A percentile compares a stretch with the other conserved stretches of the same genome.
Evolutionary conservation across 2,329 filamentous ascomycete species (phyloP).

Genomic region (Cadophora sp.): DNA sequence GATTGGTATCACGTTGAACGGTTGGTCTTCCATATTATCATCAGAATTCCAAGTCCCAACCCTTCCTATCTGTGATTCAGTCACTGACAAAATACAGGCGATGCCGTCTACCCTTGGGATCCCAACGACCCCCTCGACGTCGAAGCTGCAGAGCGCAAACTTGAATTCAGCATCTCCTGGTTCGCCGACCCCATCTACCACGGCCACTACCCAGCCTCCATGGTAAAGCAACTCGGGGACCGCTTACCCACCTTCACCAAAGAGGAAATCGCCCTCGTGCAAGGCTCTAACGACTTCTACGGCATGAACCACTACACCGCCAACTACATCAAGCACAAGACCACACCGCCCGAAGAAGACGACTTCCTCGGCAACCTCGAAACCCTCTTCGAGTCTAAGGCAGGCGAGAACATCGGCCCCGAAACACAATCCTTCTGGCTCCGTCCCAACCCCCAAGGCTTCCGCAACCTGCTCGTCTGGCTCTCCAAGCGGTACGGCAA

Average conservation of each 20-base stretch:
- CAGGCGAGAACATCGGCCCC: conserved; percentile 75
- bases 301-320: conserved; percentile 95
- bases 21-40: conserved; percentile 48
- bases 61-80: not conserved
- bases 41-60: not conserved
- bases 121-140: conserved; percentile 75
- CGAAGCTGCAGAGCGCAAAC: conserved; percentile 78
- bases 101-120: conserved; percentile 85
- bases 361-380: conserved; percentile 82
- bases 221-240: conserved; percentile 80
- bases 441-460: conserved; percentile 75
- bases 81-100: conserved; percentile 54
- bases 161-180: conserved; percentile 88
- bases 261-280: conserved; percentile 75
- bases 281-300: conserved; percentile 92
- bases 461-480: conserved; percentile 79
- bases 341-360: conserved; percentile 62
- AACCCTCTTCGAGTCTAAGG: conserved; percentile 72
- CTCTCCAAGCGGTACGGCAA: conserved; percentile 76
- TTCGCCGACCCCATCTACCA: conserved; percentile 89
- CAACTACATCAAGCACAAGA: conserved; percentile 81
- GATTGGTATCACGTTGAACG: conserved; percentile 89
- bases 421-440: conserved; percentile 87
- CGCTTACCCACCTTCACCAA: conserved; percentile 77
- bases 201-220: conserved; percentile 82